phyloP scores from a whole-genome alignment of 257 asterid species.

The Mitragyna speciosa region DNA sequence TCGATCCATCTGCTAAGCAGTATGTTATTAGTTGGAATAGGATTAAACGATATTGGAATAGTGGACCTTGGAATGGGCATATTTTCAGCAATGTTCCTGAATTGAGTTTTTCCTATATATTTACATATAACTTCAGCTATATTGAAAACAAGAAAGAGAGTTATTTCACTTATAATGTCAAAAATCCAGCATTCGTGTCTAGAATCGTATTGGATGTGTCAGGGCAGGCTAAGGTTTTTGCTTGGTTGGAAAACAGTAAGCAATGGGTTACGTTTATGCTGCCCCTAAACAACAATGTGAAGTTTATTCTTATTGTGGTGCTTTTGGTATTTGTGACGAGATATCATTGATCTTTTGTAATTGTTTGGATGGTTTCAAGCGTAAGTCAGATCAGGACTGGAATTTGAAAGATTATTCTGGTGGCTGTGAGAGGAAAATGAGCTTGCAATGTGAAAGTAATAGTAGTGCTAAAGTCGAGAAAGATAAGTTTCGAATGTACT shows the following conservation, averaged over 20 bases:
- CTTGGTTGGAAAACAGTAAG: slow-evolving; percentile 27
- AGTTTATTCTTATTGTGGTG: slow-evolving; percentile 53
- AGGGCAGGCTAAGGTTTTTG: slow-evolving; percentile 40
- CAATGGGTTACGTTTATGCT: slow-evolving; percentile 42
- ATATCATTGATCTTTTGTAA: slow-evolving; percentile 32
- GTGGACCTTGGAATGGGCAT: slow-evolving; percentile 66
- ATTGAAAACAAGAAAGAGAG: slow-evolving; percentile 31
- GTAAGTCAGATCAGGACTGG: slow-evolving; percentile 31
- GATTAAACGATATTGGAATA: slow-evolving; percentile 48
- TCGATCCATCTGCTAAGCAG: slow-evolving; percentile 38
- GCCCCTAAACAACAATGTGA: slow-evolving; percentile 44
- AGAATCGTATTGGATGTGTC: slow-evolving; percentile 45
- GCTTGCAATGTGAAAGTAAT: slow-evolving; percentile 27
- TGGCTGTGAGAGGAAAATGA: slow-evolving; percentile 38
- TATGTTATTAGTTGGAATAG: slow-evolving; percentile 55
- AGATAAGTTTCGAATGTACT: slow-evolving; percentile 27
- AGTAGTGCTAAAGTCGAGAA: slow-evolving; percentile 5
- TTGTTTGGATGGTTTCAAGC: slow-evolving; percentile 41
- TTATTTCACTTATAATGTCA: slow-evolving; percentile 39
- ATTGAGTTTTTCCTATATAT: slow-evolving; percentile 31
- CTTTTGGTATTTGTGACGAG: slow-evolving; percentile 38
- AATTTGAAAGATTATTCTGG: slow-evolving; percentile 36
- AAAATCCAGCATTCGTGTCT: slow-evolving; percentile 13
- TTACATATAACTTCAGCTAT: slow-evolving; percentile 34
- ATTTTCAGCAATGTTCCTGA: slow-evolving; percentile 59